Percentiles rank a stretch among this genome's conserved stretches.
Evolutionary conservation across 225 moss, liverwort and hornwort genomes (phyloP).

Genomic region (Straminergon stramineum): DNA sequence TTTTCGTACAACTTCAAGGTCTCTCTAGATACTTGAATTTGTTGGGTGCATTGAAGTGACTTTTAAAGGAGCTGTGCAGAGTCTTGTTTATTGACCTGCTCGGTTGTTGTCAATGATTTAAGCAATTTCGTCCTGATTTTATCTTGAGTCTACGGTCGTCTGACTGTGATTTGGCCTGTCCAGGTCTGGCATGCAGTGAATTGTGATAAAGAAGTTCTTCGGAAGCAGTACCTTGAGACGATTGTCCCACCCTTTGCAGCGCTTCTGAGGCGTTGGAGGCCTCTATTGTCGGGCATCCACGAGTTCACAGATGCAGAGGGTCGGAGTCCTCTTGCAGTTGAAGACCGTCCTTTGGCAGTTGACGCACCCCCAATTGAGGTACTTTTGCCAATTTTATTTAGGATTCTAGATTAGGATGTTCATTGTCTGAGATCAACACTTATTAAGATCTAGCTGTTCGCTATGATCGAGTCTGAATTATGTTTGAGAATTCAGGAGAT

Average conservation of each 20-base stretch:
- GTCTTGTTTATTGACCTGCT: background rate
- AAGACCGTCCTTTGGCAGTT: slow-evolving; percentile 89
- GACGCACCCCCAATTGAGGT: slow-evolving; percentile 92
- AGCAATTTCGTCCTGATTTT: background rate
- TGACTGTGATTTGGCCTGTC: slow-evolving; percentile 7
- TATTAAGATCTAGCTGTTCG: background rate
- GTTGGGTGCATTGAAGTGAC: background rate
- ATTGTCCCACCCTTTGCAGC: slow-evolving; percentile 93
- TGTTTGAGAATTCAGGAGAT: background rate
- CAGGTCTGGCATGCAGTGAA: slow-evolving; percentile 97
- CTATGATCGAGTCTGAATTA: background rate
- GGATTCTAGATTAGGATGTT: background rate
- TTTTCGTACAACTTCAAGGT: background rate
- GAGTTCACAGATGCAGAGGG: slow-evolving; percentile 96
- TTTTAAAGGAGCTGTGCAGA: background rate
- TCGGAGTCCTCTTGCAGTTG: slow-evolving; percentile 97
- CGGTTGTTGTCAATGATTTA: background rate
- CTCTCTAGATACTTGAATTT: background rate
- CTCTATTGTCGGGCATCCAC: slow-evolving; percentile 83
- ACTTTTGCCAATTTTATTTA: background rate
- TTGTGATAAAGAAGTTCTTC: slow-evolving; percentile 55
- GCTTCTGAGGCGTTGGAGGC: slow-evolving; percentile 92
- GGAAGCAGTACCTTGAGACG: slow-evolving; percentile 70
- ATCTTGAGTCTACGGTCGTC: background rate
- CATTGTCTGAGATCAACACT: background rate